Base-by-base conservation (phyloP, 2,329 filamentous ascomycete species). In the Truncatella angustata region DNA sequence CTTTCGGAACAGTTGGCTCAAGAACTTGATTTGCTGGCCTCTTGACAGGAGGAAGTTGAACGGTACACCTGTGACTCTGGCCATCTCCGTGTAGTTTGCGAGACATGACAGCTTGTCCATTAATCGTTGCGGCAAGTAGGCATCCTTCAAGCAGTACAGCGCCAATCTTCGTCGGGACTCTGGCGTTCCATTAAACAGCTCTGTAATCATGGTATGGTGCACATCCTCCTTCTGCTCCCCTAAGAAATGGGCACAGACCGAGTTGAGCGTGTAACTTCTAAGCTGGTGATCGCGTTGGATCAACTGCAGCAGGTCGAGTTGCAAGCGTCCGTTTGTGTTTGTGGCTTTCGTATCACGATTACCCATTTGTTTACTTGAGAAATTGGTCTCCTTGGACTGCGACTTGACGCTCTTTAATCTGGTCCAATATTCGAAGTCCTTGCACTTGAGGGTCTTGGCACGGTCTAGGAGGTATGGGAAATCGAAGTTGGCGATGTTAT, bases 71-170 rank as follows among this genome's bases (percentile, higher is more conserved):
- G 95, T 99, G 72, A 99, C 94, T 83, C 94, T 94, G 53, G 94
- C 93, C 94, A 99, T 99, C 73, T 99, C 94, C 0, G 94, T 97
- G 65, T 97, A 97, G 68, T 99, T 99, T 72, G 96, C 89, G n/a
- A 99, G 78, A 71, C 94, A 97, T 66, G 96, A 97, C 23, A 99
- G 78, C 70, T 99, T 99, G 66, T 99, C 94, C 86, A 99, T 92
- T 48, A 99, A 72, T 54, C 95, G 78, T 65, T 97, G 92, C 1
- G 94, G 94, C 3, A 99, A 78, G 63, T 96, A 99, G 0, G 94
- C 94, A 74, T 99, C 95, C 71, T 99, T 99, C 59, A 99, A 73
- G 72, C 94, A 99, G 75, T 99, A 99, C 1, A 99, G 83, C 1
- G 94, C 94, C 45, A 99, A 74, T 72, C 94, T 86, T 62, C 95